Base-by-base conservation (phyloP, 2,329 filamentous ascomycete species). In the Sclerotinia minor region DNA sequence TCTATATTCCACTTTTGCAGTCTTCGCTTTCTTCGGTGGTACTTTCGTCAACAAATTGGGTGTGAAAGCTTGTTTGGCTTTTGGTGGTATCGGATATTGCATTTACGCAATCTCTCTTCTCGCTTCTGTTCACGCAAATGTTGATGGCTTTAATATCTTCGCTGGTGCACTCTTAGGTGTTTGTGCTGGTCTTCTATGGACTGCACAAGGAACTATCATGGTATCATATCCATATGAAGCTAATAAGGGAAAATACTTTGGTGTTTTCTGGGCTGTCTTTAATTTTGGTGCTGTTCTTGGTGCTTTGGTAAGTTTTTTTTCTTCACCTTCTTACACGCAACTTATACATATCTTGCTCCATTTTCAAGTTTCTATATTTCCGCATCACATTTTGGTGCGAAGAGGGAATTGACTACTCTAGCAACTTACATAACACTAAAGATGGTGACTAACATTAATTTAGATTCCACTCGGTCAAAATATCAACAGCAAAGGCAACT, bases 241-340 rank as follows among this genome's bases (percentile, higher is more conserved):
- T 45, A 86, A 87, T 71, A 97, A 97, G 83, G 94, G 94, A 55
- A 88, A 89, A 69, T 97, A 93, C 78, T 96, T 97, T 78, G 91
- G 91, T 69, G 89, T 88, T 81, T 97, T 97, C 81, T 97, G 94
- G 94, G 88, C 93, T 78, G 96, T 97, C 75, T 97, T 97, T 84
- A 97, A 97, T 79, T 79, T 94, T 69, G 94, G 94, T 73, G 93
- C 89, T 74, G 93, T 97, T 70, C 92, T 97, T 78, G 94, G 94
- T 70, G 88, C 89, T 75, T 79, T 89, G 74, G 80, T 83, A 76
- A 74, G 80, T 76, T 67, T 15, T 5, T n/a, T 65, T 52, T 65
- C 59, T n/a, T 29, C 19, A 15, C 38, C 3, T 19, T 32, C 19
- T 15, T 65, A 8, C 2, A 17, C 9, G 8, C 29, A 8, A 26